Evolutionary conservation across 306 rosid genomes (phyloP), one percentile per base, ranked within the genome.

Genomic region (Leucaena leucocephala): DNA sequence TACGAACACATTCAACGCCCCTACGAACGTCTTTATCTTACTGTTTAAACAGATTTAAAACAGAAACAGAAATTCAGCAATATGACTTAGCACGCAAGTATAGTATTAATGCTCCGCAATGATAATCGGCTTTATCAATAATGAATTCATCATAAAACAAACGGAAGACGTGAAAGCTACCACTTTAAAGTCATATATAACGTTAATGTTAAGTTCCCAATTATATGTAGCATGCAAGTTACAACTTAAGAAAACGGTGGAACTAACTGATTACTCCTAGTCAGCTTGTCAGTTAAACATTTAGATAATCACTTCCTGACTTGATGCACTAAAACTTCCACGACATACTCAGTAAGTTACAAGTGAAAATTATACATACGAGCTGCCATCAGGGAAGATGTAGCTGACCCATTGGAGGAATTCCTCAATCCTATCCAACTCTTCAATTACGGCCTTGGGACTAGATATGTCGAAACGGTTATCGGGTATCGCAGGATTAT

Each of bases 381-480:
- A 58, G 96, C 96, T 91, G 7, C 96, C 99, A 82, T 95, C 98
- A 13, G 81, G 70, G 44, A 95, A 95, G 76, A 95, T 11, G 73
- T 84, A 95, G 98, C 99, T 93, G 67, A 93, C 98, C 99, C 98
- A 95, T 21, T 11, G 77, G 82, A 95, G 97, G 42, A 93, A 95
- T 84, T 92, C 98, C 83, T 95, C 99, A 84, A 91, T 93, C 89
- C 97, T 87, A 85, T 95, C 99, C 85, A 95, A 77, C 75, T 95
- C 99, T 48, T 93, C 91, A 78, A 95, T 80, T 2, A 84, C 91
- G 3, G 85, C 88, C 57, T 84, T 85, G 5, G 97, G 94, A 43
- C 42, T 87, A 3, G 84, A 13, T 35, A 95, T 75, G 35, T 87
- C 94, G 13, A 43, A 22, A 61, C 87, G 81, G 77, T 93, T 86